Percentiles rank a stretch among this genome's conserved stretches.
Evolutionary conservation across 805 yeast species (phyloP).

Genomic region (Nakazawaea pomicola): DNA sequence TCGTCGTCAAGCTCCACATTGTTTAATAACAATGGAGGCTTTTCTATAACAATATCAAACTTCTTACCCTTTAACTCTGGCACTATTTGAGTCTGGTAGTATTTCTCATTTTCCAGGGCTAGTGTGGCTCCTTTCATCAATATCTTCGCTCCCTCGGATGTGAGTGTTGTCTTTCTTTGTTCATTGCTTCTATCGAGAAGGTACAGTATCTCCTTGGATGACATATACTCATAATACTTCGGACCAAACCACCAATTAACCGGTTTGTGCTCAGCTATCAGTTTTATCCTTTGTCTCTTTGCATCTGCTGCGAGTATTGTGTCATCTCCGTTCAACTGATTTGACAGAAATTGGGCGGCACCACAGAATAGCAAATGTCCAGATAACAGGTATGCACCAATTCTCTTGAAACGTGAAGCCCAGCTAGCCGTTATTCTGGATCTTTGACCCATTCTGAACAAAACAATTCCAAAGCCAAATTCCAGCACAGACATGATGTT

Average conservation of each 20-base stretch:
- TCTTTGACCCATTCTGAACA: constrained; percentile 13
- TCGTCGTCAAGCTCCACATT: constrained; percentile 6
- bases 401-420: constrained; percentile 2
- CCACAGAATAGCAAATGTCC: constrained; percentile 18
- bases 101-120: not conserved
- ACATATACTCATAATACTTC: constrained; percentile 40
- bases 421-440: constrained; percentile 9
- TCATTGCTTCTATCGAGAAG: constrained; percentile 1
- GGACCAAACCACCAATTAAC: constrained; percentile 51
- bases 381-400: constrained; percentile 12
- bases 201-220: constrained; percentile 1
- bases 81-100: not conserved
- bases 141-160: not conserved
- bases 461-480: constrained; percentile 18
- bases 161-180: not conserved
- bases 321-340: constrained; percentile 12
- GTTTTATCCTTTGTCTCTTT: constrained; percentile 28
- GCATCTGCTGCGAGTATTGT: constrained; percentile 29
- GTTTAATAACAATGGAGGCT: constrained; percentile 1
- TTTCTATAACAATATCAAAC: not conserved
- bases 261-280: constrained; percentile 31
- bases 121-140: not conserved
- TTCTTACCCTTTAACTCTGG: not conserved
- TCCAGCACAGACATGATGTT: constrained; percentile 22
- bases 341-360: constrained; percentile 12